Evolutionary conservation across 106 monocot species (phyloP), one percentile per base, ranked within the genome.

Genomic region (Acorus calamus): DNA sequence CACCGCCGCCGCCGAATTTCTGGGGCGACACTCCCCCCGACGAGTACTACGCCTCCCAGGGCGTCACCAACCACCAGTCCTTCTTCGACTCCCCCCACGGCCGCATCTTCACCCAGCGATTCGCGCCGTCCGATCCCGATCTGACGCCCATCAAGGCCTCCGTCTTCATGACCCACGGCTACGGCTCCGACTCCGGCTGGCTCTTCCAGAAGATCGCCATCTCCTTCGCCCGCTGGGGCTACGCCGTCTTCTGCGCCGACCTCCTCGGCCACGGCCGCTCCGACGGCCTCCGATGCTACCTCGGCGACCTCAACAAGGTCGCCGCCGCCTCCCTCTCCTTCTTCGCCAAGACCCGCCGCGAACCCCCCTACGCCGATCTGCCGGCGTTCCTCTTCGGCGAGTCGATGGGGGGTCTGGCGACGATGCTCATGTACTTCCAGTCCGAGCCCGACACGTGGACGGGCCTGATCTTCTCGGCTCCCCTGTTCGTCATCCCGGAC

Each of bases 121-220:
- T 96, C 82, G 68, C 74, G 58, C 91, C 96, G 2, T 47, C 82
- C 67, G 67, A 72, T 60, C 13, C 66, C 5, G 72, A 66, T 47
- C 7, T 61, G 11, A 55, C 56, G 11, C 69, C 89, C 62, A 63
- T 82, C 62, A 87, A 83, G 74, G 96, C 66, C 55, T 65, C 80
- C 57, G 91, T 96, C 50, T 96, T 78, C 87, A 84, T 96, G 91
- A 88, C 82, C 76, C 96, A 96, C 76, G 96, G 96, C 66, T 96
- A 90, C 73, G 96, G 80, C 59, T 87, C 91, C 62, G 96, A 96
- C 77, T 71, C 80, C 70, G 75, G 82, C 66, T 96, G 96, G 96
- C 69, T 96, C 58, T 96, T 96, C 78, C 96, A 96, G 80, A 96
- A 83, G 76, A 87, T 91, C 62, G 87, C 87, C 57, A 87, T 96